phyloP scores from a whole-genome alignment of 2,329 filamentous ascomycete species.

The Diaporthe ilicicola region DNA sequence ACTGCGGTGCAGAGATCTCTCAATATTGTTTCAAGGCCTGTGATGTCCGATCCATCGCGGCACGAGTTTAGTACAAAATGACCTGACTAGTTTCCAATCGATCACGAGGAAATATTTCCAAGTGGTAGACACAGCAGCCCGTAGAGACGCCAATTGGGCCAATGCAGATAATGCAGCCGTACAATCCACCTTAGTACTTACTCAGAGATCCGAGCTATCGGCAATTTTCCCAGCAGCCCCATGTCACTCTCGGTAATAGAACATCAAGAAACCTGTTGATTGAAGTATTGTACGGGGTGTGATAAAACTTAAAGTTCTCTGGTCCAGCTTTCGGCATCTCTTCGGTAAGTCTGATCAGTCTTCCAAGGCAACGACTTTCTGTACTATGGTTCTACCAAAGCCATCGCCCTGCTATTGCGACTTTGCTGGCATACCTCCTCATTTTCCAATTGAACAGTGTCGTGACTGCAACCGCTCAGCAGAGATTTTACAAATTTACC shows the following conservation, averaged over 20 bases:
- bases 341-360: no score
- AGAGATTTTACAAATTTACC: not conserved
- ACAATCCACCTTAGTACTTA: not conserved
- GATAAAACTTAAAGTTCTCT: no score
- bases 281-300: no score
- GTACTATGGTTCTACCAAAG: no score
- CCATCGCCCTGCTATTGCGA: no score
- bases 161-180: not conserved
- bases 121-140: not conserved
- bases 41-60: not conserved
- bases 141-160: not conserved
- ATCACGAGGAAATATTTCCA: not conserved
- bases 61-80: not conserved
- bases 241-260: not conserved
- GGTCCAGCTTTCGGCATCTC: no score
- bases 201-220: not conserved
- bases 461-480: no score
- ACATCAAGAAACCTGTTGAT: not conserved
- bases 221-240: not conserved
- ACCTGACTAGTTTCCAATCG: not conserved
- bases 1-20: not conserved
- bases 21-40: not conserved
- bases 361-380: no score
- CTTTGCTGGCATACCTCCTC: no score
- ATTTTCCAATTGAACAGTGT: no score